Conservation (phyloP, 2,329 filamentous ascomycete species). For the Xylaria sp. region DNA sequence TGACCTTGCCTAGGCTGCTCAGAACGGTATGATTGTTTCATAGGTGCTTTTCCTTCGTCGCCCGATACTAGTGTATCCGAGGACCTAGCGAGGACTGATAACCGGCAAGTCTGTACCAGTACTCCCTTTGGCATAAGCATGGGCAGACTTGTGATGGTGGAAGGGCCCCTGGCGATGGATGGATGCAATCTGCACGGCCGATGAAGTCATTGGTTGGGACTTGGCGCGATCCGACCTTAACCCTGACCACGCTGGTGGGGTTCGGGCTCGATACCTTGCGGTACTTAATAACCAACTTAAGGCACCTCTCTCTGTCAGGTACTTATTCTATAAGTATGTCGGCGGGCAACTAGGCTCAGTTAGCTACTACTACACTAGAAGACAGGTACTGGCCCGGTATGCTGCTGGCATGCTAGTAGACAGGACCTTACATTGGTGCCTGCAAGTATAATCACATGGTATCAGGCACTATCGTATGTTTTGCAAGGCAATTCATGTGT, state of each 20-base stretch:
- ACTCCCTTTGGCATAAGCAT: neutral
- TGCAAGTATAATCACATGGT: too few relatives aligned
- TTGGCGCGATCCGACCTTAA: neutral
- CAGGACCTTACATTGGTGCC: too few relatives aligned
- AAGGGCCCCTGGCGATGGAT: conserved; percentile 6
- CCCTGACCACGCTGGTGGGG: conserved; percentile 12
- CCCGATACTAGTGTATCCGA: neutral
- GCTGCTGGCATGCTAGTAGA: too few relatives aligned
- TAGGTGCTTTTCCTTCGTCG: conserved; percentile 15
- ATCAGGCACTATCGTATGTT: conserved; percentile 7
- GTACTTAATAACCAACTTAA: neutral
- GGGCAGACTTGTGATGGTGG: conserved; percentile 14
- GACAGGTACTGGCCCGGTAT: too few relatives aligned
- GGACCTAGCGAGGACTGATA: conserved; percentile 6
- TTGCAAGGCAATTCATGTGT: neutral
- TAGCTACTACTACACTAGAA: too few relatives aligned
- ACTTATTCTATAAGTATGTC: too few relatives aligned
- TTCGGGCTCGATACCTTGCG: neutral
- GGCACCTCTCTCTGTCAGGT: too few relatives aligned
- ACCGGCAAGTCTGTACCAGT: conserved; percentile 4
- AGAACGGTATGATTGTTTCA: neutral
- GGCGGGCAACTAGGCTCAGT: too few relatives aligned
- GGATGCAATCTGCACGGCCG: conserved; percentile 20
- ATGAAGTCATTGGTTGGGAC: conserved; percentile 31
- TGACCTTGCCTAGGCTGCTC: neutral